Conservation (phyloP, 768 basidiomycete genomes). For the Ramaria sp. region DNA sequence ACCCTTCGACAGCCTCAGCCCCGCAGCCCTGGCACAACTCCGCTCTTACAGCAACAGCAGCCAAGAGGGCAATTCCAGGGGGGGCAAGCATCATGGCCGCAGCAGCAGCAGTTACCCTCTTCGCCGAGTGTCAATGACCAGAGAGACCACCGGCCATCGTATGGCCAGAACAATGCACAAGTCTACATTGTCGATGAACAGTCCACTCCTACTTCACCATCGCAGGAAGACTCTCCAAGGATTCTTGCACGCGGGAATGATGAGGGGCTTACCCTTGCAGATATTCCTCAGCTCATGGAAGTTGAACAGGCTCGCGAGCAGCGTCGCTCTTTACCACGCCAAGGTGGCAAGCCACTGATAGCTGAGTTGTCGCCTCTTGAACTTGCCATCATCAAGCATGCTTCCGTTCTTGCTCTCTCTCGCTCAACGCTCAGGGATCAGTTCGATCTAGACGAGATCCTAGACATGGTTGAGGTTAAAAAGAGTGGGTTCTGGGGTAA, state of each 20-base stretch:
- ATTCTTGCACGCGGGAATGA: conserved; percentile 33
- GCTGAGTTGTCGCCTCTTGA: conserved; percentile 79
- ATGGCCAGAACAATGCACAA: conserved; percentile 72
- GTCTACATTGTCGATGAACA: conserved; percentile 81
- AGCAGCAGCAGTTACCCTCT: conserved; percentile 27
- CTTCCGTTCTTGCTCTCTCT: conserved; percentile 70
- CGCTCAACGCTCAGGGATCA: conserved; percentile 71
- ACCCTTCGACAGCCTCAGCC: conserved; percentile 11
- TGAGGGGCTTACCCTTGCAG: conserved; percentile 85
- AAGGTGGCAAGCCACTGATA: conserved; percentile 71
- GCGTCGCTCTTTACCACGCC: conserved; percentile 69
- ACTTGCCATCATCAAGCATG: conserved; percentile 84
- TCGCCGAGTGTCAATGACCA: conserved; percentile 27
- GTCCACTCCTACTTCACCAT: conserved; percentile 59
- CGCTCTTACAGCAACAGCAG: neutral
- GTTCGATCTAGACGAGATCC: conserved; percentile 83
- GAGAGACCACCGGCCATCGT: conserved; percentile 54
- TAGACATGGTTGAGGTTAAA: conserved; percentile 87
- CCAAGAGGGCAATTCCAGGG: neutral
- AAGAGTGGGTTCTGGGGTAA: conserved; percentile 96
- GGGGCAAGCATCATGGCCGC: conserved; percentile 14
- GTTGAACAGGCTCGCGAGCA: conserved; percentile 86
- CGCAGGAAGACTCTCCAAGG: conserved; percentile 34
- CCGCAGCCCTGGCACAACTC: neutral
- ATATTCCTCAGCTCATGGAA: conserved; percentile 88